These are phyloP conservation scores for Rhizophlyctis rosea DNA, from an alignment of 192 early-diverging fungal species.

Conservation along the genomic window DNA sequence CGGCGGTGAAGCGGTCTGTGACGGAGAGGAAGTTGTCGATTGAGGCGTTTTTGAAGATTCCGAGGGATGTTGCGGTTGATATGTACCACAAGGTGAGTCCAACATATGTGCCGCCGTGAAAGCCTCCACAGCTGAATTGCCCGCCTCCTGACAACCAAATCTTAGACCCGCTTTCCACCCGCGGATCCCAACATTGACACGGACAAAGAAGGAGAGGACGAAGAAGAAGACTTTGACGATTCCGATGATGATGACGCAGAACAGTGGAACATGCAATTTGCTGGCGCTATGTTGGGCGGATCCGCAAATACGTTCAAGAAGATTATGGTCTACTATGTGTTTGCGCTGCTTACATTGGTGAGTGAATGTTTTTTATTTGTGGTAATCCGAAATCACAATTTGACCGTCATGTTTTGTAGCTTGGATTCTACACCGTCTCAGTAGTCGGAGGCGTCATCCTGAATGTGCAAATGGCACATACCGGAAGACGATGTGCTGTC, in stretches of 20 bases:
- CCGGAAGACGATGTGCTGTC: neutral
- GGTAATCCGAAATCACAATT: no score
- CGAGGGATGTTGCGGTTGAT: neutral
- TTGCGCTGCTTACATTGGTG: neutral
- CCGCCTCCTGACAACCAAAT: no score
- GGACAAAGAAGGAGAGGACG: neutral
- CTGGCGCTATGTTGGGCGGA: neutral
- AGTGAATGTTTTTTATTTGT: constrained; percentile 3
- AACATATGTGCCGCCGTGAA: no score
- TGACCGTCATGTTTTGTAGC: neutral
- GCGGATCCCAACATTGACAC: neutral
- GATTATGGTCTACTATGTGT: neutral
- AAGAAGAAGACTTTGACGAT: neutral
- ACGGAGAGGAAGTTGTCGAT: neutral
- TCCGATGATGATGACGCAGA: neutral
- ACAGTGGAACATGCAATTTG: neutral
- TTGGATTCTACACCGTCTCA: neutral
- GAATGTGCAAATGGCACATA: neutral
- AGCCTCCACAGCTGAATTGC: no score
- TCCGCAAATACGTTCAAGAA: neutral
- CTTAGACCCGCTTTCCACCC: no score
- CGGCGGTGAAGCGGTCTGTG: neutral
- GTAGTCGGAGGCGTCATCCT: neutral
- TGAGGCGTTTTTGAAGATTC: neutral
- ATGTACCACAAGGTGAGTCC: neutral